phyloP scores from a whole-genome alignment of 768 basidiomycete genomes.

The Tephrocybe sp. region DNA sequence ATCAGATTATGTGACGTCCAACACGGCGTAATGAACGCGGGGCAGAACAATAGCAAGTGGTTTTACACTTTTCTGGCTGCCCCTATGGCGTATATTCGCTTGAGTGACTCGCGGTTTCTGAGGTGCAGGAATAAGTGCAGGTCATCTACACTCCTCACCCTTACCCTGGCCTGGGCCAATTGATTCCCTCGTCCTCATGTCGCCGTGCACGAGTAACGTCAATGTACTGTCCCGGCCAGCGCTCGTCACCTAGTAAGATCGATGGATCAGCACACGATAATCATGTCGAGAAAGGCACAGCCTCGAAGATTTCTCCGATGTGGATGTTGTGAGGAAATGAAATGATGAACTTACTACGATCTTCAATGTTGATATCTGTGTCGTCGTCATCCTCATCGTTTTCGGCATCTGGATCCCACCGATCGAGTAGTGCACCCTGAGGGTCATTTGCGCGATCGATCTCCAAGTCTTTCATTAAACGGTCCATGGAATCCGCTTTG shows the following conservation, averaged over 20 bases:
- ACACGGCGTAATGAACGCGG: conserved; percentile 8
- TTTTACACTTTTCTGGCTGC: conserved; percentile 10
- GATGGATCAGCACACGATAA: conserved; percentile 10
- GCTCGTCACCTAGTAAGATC: conserved; percentile 52
- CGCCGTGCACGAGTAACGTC: conserved; percentile 65
- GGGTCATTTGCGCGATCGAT: conserved; percentile 72
- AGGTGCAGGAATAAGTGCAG: neutral
- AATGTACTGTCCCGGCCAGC: conserved; percentile 72
- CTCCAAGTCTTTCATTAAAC: conserved; percentile 76
- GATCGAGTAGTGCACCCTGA: conserved; percentile 48
- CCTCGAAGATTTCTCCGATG: conserved; percentile 5
- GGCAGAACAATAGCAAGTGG: conserved; percentile 9
- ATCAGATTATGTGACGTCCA: conserved; percentile 11
- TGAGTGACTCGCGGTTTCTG: neutral
- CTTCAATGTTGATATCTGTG: conserved; percentile 57
- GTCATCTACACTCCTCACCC: conserved; percentile 6
- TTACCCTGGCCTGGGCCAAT: conserved; percentile 71
- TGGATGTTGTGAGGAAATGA: neutral
- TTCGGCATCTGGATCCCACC: conserved; percentile 60
- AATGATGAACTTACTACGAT: conserved; percentile 54
- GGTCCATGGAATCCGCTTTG: conserved; percentile 75
- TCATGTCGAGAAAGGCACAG: conserved; percentile 7
- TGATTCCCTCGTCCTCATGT: conserved; percentile 51
- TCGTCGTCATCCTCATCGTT: conserved; percentile 55
- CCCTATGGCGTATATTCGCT: conserved; percentile 1